Evolutionary conservation across 768 basidiomycete genomes (phyloP).

Genomic region (Omphalotus guepiniiformis): DNA sequence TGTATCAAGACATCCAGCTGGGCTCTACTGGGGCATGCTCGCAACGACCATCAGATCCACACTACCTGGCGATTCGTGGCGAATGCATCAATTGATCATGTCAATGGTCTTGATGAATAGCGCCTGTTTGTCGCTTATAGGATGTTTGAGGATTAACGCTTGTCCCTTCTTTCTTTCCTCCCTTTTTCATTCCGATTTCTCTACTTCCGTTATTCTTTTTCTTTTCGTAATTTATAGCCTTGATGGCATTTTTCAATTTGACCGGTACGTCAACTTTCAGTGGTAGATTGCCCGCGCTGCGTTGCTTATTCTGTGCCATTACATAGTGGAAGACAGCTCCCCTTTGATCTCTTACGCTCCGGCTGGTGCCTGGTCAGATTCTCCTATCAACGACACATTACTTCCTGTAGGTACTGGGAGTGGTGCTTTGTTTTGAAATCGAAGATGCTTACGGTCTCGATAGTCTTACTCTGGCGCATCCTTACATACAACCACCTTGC

Average conservation of each 20-base stretch:
- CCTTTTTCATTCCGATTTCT: conserved; percentile 7
- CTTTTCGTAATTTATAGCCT: conserved; percentile 27
- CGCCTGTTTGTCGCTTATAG: no score
- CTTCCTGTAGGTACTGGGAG: conserved; percentile 27
- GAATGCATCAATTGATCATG: no score
- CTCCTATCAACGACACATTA: conserved; percentile 34
- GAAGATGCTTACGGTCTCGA: not conserved
- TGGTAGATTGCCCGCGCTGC: not conserved
- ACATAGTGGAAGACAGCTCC: conserved; percentile 53
- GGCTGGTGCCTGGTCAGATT: conserved; percentile 45
- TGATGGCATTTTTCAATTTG: conserved; percentile 45
- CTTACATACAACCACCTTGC: conserved; percentile 38
- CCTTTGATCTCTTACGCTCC: conserved; percentile 50
- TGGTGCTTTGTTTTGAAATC: not conserved
- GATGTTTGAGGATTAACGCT: no score
- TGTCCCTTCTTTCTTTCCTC: conserved; percentile 13
- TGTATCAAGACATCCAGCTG: no score
- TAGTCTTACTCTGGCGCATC: conserved; percentile 42
- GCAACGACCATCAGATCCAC: no score
- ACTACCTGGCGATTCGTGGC: no score
- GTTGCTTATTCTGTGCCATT: not conserved
- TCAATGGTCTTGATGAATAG: no score
- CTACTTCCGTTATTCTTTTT: conserved; percentile 13
- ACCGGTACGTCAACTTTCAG: conserved; percentile 26
- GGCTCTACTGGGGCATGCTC: no score